Base-by-base conservation (phyloP, 306 rosid species). In the Sophora flavescens region DNA sequence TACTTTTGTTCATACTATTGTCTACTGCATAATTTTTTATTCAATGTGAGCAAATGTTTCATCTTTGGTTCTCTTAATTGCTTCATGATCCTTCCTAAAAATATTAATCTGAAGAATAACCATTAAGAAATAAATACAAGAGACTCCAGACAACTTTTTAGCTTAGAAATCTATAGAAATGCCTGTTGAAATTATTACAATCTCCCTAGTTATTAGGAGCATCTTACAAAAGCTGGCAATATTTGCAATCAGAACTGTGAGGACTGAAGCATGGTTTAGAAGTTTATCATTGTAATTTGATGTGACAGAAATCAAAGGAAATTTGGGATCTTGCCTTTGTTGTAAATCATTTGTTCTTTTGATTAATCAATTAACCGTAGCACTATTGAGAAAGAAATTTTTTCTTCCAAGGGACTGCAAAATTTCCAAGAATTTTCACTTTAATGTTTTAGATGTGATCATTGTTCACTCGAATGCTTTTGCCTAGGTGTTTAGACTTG, bases 1-100 rank as follows among this genome's bases (percentile, higher is more conserved):
- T 26, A 4, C 15, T 48, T n/a, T 48, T 50, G 39, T 35, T 5
- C 70, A 41, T 64, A 42, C 3, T 0, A 22, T 22, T 22, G 22
- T 22, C 22, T 48, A 11, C 62, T 47, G n/a, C 18, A 41, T 33
- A 33, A 14, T 45, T 45, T 60, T 9, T 45, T 18, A 61, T 30
- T 45, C 58, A 9, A 47, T 61, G 51, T 32, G 30, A 28, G 42
- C 57, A 42, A 22, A 32, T 74, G 48, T 45, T 60, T 73, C 47
- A 10, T 73, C 68, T 44, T 26, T 57, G 41, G 32, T 15, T 56
- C 26, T 71, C 39, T 44, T 30, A 18, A 4, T 44, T 44, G 3
- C 50, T 22, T 18, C 66, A 13, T 3, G 18, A 62, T 4, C 45
- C 47, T 62, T 62, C 68, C 68, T 30, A 60, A 32, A 35, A 16